Evolutionary conservation across 352 stramenopile species (phyloP).

Genomic region (Phytopythium boreale): DNA sequence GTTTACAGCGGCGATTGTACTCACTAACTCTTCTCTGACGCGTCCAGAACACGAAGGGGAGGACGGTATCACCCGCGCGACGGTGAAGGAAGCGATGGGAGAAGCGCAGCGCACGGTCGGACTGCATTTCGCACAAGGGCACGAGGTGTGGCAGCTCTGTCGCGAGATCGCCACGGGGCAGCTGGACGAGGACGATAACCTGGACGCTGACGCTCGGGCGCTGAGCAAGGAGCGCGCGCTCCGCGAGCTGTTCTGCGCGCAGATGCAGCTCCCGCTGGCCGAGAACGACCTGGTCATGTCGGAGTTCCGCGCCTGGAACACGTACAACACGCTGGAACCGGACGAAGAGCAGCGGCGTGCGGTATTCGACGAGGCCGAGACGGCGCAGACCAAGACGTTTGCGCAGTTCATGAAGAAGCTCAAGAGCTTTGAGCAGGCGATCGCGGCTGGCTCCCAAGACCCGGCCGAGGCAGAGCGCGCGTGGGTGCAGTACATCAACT

Average conservation of each 20-base stretch:
- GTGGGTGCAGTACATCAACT: conserved; percentile 70
- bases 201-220: not conserved
- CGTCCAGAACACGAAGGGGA: conserved; percentile 11
- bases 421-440: conserved; percentile 40
- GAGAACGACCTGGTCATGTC: conserved; percentile 76
- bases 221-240: conserved; percentile 36
- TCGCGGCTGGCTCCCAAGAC: conserved; percentile 15
- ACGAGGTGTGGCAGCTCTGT: conserved; percentile 60
- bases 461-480: conserved; percentile 20
- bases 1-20: not conserved
- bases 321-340: conserved; percentile 48
- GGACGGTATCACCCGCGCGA: conserved; percentile 6
- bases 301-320: conserved; percentile 68
- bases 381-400: conserved; percentile 39
- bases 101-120: conserved; percentile 31
- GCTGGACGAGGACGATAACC: conserved; percentile 21
- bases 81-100: conserved; percentile 29
- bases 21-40: not conserved
- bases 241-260: conserved; percentile 39
- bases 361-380: conserved; percentile 25
- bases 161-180: conserved; percentile 37
- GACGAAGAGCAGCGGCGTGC: conserved; percentile 11
- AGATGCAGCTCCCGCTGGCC: conserved; percentile 61
- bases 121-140: conserved; percentile 48
- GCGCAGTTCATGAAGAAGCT: conserved; percentile 60